Base-by-base conservation (phyloP, 78 protist species). In the Ministeria vibrans region DNA sequence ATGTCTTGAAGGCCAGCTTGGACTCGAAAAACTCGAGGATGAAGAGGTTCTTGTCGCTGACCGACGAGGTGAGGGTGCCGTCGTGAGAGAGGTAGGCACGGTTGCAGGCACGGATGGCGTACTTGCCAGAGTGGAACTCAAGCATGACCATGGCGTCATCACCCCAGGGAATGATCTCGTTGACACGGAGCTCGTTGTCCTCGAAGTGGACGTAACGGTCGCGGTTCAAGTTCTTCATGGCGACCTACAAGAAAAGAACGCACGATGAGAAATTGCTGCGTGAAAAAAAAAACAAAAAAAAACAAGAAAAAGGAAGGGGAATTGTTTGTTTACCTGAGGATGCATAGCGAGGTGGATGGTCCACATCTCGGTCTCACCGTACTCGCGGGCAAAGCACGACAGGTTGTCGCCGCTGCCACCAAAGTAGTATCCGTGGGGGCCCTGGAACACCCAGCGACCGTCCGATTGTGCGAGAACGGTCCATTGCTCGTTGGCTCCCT, bases 321-420 rank as follows among this genome's bases (percentile, higher is more conserved):
- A 51, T 18, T 51, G 59, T 22, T 18, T 22, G 59, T 22, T 18
- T 22, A 22, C 59, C 30, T 70, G 76, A 25, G 76, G 76, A 38
- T 70, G 76, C 76, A 70, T 41, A 11, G 76, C 76, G n/a, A 70
- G 76, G 76, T 70, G 39, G 61, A 70, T 2, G 76, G 32, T 23
- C 34, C 39, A 70, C 34, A 28, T 25, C 34, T 38, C 44, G 6
- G 39, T 13, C 53, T 70, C 76, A 38, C 44, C 76, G 25, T 44
- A 3, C 32, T 1, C 38, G 38, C 59, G 53, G 76, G 41, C 59
- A 28, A 44, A 70, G 36, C 62, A 51, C 39, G 5, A 5, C 25
- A 70, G 36, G 25, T 42, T 23, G 25, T 42, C 76, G 4, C n/a
- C 76, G 9, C 36, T 1, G 34, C 76, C 76, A 23, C 76, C 76